These are phyloP conservation scores for Clarireedia paspali DNA, from an alignment of 2,329 filamentous ascomycete species.

Conservation along the genomic window DNA sequence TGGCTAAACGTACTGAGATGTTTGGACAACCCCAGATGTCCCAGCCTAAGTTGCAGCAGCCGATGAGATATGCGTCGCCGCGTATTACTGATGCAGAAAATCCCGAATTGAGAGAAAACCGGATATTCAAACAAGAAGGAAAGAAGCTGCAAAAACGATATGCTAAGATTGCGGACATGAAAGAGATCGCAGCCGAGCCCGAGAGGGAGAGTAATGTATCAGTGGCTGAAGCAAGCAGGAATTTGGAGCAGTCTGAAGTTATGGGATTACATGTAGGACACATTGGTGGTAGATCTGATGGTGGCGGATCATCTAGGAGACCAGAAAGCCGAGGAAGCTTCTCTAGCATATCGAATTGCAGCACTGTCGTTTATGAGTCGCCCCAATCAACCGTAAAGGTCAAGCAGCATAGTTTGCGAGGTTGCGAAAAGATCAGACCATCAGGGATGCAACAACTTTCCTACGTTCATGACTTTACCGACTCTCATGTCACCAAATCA, in stretches of 20 bases:
- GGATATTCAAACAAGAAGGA: neutral
- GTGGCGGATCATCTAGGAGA: neutral
- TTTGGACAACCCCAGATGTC: neutral
- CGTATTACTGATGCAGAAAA: constrained; percentile 2
- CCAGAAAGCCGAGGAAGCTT: neutral
- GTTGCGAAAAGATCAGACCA: constrained; percentile 3
- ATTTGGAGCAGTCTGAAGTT: too few species aligned
- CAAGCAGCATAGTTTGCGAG: neutral
- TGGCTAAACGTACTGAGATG: constrained; percentile 1
- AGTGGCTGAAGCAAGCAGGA: too few species aligned
- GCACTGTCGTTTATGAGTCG: neutral
- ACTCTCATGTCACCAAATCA: constrained; percentile 19
- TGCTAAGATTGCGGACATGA: neutral
- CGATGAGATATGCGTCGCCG: constrained; percentile 19
- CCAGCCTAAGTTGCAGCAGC: constrained; percentile 8
- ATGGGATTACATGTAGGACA: too few species aligned
- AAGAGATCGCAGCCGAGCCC: neutral
- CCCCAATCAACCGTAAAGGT: neutral
- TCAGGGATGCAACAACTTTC: constrained; percentile 12
- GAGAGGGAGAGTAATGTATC: too few species aligned
- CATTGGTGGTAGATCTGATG: neutral
- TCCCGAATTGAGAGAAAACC: neutral
- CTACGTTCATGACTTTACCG: constrained; percentile 23
- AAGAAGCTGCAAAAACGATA: constrained; percentile 1
- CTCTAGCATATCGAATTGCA: neutral